Percentiles rank a stretch among this genome's conserved stretches.
Conservation (phyloP, 345 rosid genomes). For the Pistacia integerrima region DNA sequence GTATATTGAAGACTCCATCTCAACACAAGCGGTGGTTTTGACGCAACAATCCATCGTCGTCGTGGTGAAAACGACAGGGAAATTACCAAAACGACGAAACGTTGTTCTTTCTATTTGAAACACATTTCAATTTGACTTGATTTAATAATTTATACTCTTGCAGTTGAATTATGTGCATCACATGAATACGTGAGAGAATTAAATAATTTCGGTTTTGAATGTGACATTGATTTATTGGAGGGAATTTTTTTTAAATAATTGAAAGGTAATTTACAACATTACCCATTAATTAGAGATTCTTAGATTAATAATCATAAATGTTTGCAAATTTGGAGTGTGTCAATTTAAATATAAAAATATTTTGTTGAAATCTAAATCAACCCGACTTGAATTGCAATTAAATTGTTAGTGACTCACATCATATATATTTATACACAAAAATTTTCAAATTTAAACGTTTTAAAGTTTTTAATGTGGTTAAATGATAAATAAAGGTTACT, state of each 20-base stretch:
- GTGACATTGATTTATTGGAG: constrained; percentile 17
- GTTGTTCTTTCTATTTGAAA: background rate
- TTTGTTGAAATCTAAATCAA: too few species aligned
- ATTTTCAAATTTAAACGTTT: too few species aligned
- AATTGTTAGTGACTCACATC: too few species aligned
- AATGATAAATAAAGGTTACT: too few species aligned
- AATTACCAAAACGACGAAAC: background rate
- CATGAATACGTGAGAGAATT: background rate
- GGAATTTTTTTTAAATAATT: constrained; percentile 18
- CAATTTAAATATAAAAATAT: too few species aligned
- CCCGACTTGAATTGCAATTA: too few species aligned
- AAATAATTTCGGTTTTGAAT: background rate
- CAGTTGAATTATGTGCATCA: background rate
- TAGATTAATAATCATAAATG: background rate
- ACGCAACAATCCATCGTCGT: background rate
- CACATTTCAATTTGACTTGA: background rate
- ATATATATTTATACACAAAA: too few species aligned
- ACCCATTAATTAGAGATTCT: background rate
- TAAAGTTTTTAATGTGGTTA: too few species aligned
- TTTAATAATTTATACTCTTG: background rate
- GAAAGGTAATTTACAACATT: background rate
- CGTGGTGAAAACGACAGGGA: background rate
- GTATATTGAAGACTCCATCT: background rate
- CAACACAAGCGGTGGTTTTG: background rate
- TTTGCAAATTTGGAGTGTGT: too few species aligned